These are phyloP conservation scores for Reutealis trisperma DNA, from an alignment of 345 rosid genomes.

Conservation along the genomic window DNA sequence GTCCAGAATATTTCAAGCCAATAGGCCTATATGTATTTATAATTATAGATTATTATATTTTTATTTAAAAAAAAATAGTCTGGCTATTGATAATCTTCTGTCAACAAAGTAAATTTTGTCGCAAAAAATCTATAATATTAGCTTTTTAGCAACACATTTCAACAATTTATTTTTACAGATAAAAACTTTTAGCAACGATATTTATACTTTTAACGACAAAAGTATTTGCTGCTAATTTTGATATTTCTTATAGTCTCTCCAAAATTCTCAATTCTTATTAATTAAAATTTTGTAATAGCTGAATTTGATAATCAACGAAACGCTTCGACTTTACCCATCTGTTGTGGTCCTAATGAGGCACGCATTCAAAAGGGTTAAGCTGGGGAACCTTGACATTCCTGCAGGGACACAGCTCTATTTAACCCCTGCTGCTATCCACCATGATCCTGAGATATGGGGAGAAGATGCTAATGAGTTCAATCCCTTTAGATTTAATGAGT, in stretches of 20 bases:
- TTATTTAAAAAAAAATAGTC: too few species aligned
- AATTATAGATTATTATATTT: too few species aligned
- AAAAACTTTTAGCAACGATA: too few species aligned
- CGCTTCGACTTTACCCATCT: constrained; percentile 76
- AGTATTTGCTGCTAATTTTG: too few species aligned
- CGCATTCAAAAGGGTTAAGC: constrained; percentile 42
- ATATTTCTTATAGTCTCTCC: not conserved
- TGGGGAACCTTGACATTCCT: constrained; percentile 65
- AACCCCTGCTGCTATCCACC: constrained; percentile 53
- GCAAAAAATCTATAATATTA: too few species aligned
- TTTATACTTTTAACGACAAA: too few species aligned
- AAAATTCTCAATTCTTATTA: not conserved
- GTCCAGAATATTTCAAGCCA: too few species aligned
- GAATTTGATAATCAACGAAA: constrained; percentile 63
- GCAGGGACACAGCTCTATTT: constrained; percentile 58
- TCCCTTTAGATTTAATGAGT: constrained; percentile 22
- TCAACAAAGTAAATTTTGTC: too few species aligned
- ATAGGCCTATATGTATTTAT: too few species aligned
- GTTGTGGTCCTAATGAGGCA: constrained; percentile 52
- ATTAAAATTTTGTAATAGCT: constrained; percentile 43
- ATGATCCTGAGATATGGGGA: constrained; percentile 69
- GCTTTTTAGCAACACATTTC: too few species aligned
- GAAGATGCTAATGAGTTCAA: constrained; percentile 51
- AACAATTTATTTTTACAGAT: too few species aligned
- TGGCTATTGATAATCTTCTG: too few species aligned